These are phyloP conservation scores for Eutrema yunnanense DNA, from an alignment of 345 rosid genomes.

Conservation along the genomic window DNA sequence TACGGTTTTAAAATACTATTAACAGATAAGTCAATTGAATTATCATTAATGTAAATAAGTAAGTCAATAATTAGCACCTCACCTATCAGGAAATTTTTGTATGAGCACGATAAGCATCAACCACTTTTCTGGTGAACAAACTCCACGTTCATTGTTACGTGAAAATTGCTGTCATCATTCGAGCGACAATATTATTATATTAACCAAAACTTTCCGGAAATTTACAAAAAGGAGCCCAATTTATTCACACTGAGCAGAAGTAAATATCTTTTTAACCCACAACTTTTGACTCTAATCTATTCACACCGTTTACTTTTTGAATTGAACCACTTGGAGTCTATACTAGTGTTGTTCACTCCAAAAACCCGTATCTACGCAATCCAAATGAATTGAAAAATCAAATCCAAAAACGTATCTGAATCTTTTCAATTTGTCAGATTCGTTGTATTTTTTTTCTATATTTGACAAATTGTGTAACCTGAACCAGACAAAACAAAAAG, in stretches of 20 bases:
- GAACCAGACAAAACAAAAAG: not conserved
- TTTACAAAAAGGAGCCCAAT: not conserved
- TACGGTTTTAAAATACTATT: conserved; percentile 6
- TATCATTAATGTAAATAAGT: not conserved
- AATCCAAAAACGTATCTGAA: not conserved
- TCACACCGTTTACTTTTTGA: conserved; percentile 23
- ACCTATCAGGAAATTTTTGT: conserved; percentile 1
- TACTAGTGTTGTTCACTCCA: conserved; percentile 4
- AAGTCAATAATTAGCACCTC: conserved; percentile 18
- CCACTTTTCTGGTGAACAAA: conserved; percentile 8
- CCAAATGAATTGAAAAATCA: not conserved
- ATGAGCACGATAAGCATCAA: conserved; percentile 16
- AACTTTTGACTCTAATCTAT: conserved; percentile 16
- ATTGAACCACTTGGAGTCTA: conserved; percentile 16
- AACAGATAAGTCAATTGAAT: conserved; percentile 14
- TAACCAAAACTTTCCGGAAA: not conserved
- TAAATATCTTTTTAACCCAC: conserved; percentile 16
- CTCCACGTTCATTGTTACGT: conserved; percentile 10
- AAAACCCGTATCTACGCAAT: not conserved
- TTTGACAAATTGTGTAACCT: not conserved
- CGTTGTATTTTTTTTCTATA: not conserved
- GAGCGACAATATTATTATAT: not conserved
- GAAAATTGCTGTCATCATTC: conserved; percentile 1
- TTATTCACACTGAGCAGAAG: not conserved
- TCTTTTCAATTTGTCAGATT: not conserved